Evolutionary conservation across 2,329 filamentous ascomycete species (phyloP).

Genomic region (Colletotrichum australisinense): DNA sequence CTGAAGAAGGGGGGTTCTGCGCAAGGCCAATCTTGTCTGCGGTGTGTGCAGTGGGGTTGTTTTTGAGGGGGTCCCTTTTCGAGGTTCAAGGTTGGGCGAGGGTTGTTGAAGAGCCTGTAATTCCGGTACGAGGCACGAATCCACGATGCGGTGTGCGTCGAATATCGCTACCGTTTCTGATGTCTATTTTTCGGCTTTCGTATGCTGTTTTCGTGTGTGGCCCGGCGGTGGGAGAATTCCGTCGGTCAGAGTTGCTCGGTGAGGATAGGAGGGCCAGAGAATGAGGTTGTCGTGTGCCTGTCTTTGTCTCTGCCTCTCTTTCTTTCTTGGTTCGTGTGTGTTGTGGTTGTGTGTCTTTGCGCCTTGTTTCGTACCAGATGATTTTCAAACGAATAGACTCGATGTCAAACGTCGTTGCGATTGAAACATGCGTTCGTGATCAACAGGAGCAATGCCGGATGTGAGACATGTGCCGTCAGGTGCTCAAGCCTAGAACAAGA

Average conservation of each 20-base stretch:
- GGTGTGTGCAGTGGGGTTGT: conserved; percentile 16
- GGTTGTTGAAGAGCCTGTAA: conserved; percentile 17
- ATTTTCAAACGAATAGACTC: conserved; percentile 12
- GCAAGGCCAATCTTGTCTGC: conserved; percentile 17
- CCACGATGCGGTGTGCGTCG: conserved; percentile 12
- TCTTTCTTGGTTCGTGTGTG: background rate
- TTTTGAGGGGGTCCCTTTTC: background rate
- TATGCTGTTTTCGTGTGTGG: background rate
- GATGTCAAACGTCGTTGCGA: conserved; percentile 11
- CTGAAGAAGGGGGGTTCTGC: background rate
- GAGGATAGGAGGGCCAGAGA: background rate
- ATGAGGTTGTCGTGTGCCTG: background rate
- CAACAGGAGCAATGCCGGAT: background rate
- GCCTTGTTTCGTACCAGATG: conserved; percentile 1
- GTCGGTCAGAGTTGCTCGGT: conserved; percentile 1
- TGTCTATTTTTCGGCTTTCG: background rate
- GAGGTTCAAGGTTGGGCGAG: background rate
- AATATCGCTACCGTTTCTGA: conserved; percentile 2
- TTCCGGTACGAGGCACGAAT: conserved; percentile 26
- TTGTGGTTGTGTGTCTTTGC: background rate
- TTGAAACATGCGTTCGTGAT: conserved; percentile 24
- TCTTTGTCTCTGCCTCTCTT: background rate
- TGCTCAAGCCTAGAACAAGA: background rate
- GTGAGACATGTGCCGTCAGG: background rate
- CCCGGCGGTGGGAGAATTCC: background rate